Conservation (phyloP, 768 basidiomycete species). For the Hydnomerulius pinastri region DNA sequence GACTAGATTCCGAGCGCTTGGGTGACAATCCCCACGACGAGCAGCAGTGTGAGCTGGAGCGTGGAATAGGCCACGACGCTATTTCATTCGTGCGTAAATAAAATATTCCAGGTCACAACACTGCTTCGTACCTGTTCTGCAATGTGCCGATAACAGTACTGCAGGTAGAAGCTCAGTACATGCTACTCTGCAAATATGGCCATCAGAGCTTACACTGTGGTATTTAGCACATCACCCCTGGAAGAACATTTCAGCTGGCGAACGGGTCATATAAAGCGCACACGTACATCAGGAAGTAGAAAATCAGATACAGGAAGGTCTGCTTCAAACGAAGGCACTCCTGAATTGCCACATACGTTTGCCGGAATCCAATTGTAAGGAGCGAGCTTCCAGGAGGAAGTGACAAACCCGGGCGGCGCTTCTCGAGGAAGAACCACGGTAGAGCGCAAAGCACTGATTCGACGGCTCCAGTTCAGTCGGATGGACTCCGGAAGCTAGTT, state of each 20-base stretch:
- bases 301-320: constrained; percentile 71
- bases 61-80: constrained; percentile 75
- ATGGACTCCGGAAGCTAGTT: background rate
- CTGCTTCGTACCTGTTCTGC: constrained; percentile 59
- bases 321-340: constrained; percentile 72
- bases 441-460: constrained; percentile 60
- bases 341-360: constrained; percentile 59
- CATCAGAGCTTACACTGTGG: constrained; percentile 56
- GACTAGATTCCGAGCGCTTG: constrained; percentile 73
- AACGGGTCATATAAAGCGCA: background rate
- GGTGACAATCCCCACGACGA: constrained; percentile 65
- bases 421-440: constrained; percentile 75
- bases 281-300: constrained; percentile 74
- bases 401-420: constrained; percentile 62
- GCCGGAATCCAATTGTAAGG: constrained; percentile 67
- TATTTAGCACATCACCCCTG: constrained; percentile 77
- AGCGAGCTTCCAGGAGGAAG: constrained; percentile 57
- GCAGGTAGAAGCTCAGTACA: constrained; percentile 2
- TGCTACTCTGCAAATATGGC: background rate
- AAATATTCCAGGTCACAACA: background rate
- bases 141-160: constrained; percentile 73
- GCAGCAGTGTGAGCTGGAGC: constrained; percentile 63
- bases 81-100: background rate
- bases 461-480: background rate
- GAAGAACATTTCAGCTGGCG: background rate